phyloP scores from a whole-genome alignment of 306 rosid species.

The Prunus fruticosa region DNA sequence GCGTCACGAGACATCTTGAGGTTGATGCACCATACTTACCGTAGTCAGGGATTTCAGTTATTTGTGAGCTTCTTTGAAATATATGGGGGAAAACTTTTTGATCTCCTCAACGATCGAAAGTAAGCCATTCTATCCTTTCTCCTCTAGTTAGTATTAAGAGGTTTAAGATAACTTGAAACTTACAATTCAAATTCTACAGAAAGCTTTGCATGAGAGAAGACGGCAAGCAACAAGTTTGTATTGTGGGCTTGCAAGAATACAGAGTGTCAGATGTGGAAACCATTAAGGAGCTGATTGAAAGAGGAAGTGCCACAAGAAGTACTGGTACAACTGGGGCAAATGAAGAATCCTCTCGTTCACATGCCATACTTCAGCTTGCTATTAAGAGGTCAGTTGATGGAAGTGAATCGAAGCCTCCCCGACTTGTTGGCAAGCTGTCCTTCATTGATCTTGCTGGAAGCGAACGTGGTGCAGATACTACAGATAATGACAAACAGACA shows the following conservation, averaged over 20 bases:
- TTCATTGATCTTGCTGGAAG: conserved; percentile 99
- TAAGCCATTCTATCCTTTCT: conserved; percentile 37
- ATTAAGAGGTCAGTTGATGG: conserved; percentile 81
- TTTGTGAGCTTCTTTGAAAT: conserved; percentile 98
- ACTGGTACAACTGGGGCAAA: conserved; percentile 99
- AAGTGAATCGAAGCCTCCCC: conserved; percentile 88
- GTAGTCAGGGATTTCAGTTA: conserved; percentile 86
- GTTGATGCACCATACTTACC: conserved; percentile 93
- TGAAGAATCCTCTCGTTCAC: conserved; percentile 98
- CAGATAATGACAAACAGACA: conserved; percentile 96
- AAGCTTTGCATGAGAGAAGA: conserved; percentile 99
- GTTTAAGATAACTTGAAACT: conserved; percentile 19
- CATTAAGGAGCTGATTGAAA: conserved; percentile 92
- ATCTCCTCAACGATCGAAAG: conserved; percentile 95
- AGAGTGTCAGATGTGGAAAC: conserved; percentile 91
- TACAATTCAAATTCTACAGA: conserved; percentile 46
- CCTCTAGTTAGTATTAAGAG: background rate
- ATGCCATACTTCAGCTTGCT: conserved; percentile 98
- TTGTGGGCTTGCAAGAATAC: conserved; percentile 97
- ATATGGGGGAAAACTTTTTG: conserved; percentile 95
- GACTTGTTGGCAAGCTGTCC: conserved; percentile 88
- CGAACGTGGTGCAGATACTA: conserved; percentile 99
- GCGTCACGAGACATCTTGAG: conserved; percentile 95
- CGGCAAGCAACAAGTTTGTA: conserved; percentile 96
- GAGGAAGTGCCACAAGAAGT: conserved; percentile 87